Percentiles rank a stretch among this genome's conserved stretches.
Conservation (phyloP, 768 basidiomycete genomes). For the Neoboletus brunneissimus region DNA sequence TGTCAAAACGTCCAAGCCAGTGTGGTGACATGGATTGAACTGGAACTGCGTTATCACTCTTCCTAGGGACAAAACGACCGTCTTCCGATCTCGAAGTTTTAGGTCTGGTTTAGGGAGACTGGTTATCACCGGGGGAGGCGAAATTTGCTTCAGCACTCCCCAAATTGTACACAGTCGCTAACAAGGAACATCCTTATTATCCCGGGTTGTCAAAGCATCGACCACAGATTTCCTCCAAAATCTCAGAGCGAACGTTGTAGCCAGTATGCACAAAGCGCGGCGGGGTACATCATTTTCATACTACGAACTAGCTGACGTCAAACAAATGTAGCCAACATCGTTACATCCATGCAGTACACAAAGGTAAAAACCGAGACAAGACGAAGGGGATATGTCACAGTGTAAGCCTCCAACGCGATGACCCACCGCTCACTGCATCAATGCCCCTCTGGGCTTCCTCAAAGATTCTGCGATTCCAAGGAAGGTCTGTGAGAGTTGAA, state of each 20-base stretch:
- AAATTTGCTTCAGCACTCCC: no score
- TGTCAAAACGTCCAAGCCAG: no score
- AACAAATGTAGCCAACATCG: no score
- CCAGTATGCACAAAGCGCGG: background rate
- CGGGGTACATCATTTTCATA: background rate
- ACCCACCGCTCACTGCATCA: slow-evolving; percentile 32
- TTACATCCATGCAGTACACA: background rate
- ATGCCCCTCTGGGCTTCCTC: slow-evolving; percentile 48
- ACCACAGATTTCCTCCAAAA: background rate
- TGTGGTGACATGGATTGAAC: no score
- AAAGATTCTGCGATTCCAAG: slow-evolving; percentile 55
- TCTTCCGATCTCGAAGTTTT: no score
- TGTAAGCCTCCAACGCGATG: background rate
- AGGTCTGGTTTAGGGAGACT: no score
- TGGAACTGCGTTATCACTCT: no score
- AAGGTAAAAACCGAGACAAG: background rate
- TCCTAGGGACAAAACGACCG: no score
- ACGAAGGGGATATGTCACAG: background rate
- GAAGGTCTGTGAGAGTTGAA: slow-evolving; percentile 53
- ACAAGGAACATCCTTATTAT: background rate
- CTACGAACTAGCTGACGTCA: no score
- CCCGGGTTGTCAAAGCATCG: background rate
- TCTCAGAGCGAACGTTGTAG: background rate
- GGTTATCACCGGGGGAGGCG: no score
- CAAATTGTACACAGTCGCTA: no score